phyloP scores from a whole-genome alignment of 345 rosid species.

The Eucalyptus shirleyi region DNA sequence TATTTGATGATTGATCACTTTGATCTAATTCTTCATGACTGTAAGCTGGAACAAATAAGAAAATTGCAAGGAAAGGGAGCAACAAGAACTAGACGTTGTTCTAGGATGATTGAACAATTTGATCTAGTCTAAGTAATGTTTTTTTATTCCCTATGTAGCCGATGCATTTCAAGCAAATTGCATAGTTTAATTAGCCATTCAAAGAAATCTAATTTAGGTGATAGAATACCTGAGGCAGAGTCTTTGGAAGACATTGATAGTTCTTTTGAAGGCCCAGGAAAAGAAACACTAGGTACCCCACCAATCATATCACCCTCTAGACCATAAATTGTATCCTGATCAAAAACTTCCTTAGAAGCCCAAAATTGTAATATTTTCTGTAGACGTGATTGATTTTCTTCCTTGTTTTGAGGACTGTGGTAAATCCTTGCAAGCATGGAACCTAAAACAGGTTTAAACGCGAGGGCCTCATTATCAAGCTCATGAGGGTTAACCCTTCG shows the following conservation, averaged over 20 bases:
- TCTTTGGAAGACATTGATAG: constrained; percentile 27
- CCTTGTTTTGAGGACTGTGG: constrained; percentile 77
- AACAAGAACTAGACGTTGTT: neutral
- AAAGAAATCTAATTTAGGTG: neutral
- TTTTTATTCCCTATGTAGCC: neutral
- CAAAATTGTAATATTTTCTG: constrained; percentile 93
- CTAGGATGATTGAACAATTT: neutral
- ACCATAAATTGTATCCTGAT: constrained; percentile 66
- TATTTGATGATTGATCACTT: neutral
- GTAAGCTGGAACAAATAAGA: neutral
- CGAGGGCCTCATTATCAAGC: constrained; percentile 87
- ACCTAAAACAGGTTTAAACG: constrained; percentile 82
- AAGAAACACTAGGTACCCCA: constrained; percentile 43
- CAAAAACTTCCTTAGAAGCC: constrained; percentile 93
- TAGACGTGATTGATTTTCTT: constrained; percentile 75
- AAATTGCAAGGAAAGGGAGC: neutral
- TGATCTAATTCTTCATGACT: neutral
- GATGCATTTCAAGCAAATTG: neutral
- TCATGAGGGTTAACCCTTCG: constrained; percentile 71
- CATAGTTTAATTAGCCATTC: neutral
- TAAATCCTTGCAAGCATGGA: constrained; percentile 85
- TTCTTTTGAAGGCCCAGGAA: constrained; percentile 46
- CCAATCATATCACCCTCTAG: constrained; percentile 83
- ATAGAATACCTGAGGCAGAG: constrained; percentile 17
- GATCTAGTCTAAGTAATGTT: neutral